Base-by-base conservation (phyloP, 2,329 filamentous ascomycete genomes). In the Ceratocystis albifundus region DNA sequence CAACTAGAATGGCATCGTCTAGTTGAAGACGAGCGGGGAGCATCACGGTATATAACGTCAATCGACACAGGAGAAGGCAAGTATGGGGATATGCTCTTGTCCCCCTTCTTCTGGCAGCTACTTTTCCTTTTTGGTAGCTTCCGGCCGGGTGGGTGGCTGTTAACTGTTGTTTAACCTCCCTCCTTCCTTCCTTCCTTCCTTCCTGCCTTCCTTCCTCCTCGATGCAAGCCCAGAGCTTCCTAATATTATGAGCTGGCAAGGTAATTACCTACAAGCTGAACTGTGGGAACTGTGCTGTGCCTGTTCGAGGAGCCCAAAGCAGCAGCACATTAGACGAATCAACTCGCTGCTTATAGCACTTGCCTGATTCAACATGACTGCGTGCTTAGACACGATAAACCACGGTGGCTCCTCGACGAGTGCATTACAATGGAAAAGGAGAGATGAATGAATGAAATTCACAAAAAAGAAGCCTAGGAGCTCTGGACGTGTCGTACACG, bases 201-300 rank as follows among this genome's bases (percentile, higher is more conserved):
- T n/a, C n/a, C n/a, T n/a, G n/a, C n/a, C n/a, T n/a, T n/a, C n/a
- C n/a, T 53, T 53, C 48, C 48, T 53, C 48, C 48, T 10, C 48
- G 48, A 53, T 53, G 48, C 48, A 53, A 53, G 48, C 48, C 10
- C 22, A 53, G 48, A 53, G 22, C 48, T 28, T 41, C 48, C 48
- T 53, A 53, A 53, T 53, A 10, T 53, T 53, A 53, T 53, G 48
- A 28, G 22, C 4, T 53, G 48, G 48, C 48, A 53, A 53, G 20
- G 48, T 15, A 53, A 53, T 28, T 53, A 28, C 48, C 12, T 53
- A 15, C 25, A 25, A 15, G 20, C 20, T 10, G 48, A 53, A 22
- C 48, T 8, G 10, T 15, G 36, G n/a, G n/a, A n/a, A n/a, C n/a
- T n/a, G n/a, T n/a, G 48, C 48, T 8, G 10, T 15, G 36, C 15